A percentile compares a stretch with the other conserved stretches of the same genome.
Evolutionary conservation across 2,329 filamentous ascomycete species (phyloP).

Genomic region (Fonsecaea erecta): DNA sequence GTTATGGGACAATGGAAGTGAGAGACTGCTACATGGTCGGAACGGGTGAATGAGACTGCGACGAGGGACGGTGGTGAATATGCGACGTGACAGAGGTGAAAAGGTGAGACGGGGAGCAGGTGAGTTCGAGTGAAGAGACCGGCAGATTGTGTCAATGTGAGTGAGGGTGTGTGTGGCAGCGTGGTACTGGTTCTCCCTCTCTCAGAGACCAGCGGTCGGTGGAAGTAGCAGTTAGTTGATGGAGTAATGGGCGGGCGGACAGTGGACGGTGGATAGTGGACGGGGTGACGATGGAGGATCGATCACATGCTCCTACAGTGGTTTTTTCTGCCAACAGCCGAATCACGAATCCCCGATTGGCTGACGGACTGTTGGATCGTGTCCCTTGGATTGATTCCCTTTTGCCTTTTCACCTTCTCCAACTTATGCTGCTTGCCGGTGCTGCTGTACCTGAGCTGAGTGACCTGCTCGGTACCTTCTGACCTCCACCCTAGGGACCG

Average conservation of each 20-base stretch:
- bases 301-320: constrained; percentile 25
- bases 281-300: neutral
- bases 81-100: neutral
- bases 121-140: neutral
- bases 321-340: constrained; percentile 8
- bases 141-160: neutral
- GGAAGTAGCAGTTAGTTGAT: neutral
- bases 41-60: neutral
- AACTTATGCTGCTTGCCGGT: neutral
- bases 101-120: neutral
- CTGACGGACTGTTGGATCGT: neutral
- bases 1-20: neutral
- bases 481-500: no score
- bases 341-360: constrained; percentile 15
- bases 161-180: neutral
- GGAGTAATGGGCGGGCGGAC: neutral
- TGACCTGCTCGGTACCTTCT: no score
- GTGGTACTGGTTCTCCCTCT: neutral
- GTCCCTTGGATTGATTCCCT: neutral
- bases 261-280: neutral
- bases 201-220: neutral
- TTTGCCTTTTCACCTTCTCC: constrained; percentile 4
- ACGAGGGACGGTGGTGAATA: neutral
- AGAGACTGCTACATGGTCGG: constrained; percentile 15
- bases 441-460: neutral